Evolutionary conservation across 2,329 filamentous ascomycete species (phyloP).

Genomic region (Onygenales sp.): DNA sequence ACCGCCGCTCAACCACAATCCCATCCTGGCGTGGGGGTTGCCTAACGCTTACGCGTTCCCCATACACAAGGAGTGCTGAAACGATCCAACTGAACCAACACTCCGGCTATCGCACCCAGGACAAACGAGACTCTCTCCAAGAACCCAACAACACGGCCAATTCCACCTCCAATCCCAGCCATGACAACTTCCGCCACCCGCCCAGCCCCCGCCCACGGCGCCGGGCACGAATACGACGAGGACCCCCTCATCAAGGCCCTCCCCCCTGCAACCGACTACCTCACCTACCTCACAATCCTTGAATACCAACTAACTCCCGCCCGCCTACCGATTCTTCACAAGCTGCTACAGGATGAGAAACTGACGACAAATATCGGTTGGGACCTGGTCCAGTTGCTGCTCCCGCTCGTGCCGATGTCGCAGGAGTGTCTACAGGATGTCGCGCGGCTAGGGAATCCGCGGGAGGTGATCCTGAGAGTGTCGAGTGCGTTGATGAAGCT

Average conservation of each 20-base stretch:
- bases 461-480: constrained; percentile 55
- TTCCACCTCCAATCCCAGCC: no score
- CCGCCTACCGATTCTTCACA: constrained; percentile 48
- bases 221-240: constrained; percentile 12
- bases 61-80: no score
- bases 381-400: constrained; percentile 54
- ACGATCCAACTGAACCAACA: no score
- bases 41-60: no score
- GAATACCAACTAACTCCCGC: constrained; percentile 54
- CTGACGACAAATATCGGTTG: constrained; percentile 56
- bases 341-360: constrained; percentile 50
- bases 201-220: background rate
- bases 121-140: no score
- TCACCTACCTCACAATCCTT: constrained; percentile 57
- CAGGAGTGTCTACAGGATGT: constrained; percentile 52
- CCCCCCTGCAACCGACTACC: constrained; percentile 53
- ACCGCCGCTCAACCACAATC: no score
- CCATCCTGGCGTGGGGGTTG: no score
- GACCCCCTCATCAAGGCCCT: constrained; percentile 48
- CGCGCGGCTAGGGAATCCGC: constrained; percentile 52
- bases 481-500: constrained; percentile 51
- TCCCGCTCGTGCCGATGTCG: constrained; percentile 50
- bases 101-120: no score
- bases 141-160: no score
- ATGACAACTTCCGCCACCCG: no score